phyloP scores from a whole-genome alignment of 2,329 filamentous ascomycete species.

The Fusarium sp. region DNA sequence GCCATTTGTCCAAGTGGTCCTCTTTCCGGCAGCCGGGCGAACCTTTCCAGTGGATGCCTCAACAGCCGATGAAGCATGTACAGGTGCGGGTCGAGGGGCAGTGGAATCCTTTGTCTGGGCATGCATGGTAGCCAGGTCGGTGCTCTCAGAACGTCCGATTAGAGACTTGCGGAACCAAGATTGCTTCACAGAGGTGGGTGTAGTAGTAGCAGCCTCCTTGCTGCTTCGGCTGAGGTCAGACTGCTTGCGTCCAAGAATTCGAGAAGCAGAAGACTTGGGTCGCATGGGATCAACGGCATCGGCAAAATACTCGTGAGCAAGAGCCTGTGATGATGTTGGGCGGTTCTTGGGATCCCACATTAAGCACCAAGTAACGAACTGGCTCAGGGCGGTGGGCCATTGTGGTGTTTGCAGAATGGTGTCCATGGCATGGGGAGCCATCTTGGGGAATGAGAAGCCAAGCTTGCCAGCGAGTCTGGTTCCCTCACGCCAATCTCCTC shows the following conservation, averaged over 20 bases:
- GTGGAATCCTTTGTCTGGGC: constrained; percentile 60
- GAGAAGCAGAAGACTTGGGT: constrained; percentile 89
- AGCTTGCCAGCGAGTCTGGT: constrained; percentile 93
- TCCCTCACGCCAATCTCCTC: constrained; percentile 97
- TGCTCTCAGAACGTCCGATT: constrained; percentile 80
- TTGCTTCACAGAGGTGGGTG: constrained; percentile 80
- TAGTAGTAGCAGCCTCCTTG: constrained; percentile 68
- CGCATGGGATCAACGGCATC: constrained; percentile 93
- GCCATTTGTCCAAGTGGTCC: constrained; percentile 93
- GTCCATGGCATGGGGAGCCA: constrained; percentile 97
- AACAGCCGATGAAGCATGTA: constrained; percentile 55
- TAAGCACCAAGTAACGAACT: constrained; percentile 98
- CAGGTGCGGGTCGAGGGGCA: constrained; percentile 59
- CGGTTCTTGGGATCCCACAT: constrained; percentile 98
- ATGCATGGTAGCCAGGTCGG: constrained; percentile 67
- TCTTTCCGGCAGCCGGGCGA: constrained; percentile 73
- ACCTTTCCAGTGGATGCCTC: constrained; percentile 50
- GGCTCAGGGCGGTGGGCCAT: constrained; percentile 87
- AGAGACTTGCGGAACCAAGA: constrained; percentile 98
- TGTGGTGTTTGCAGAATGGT: constrained; percentile 90
- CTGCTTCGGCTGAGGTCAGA: constrained; percentile 80
- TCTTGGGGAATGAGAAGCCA: constrained; percentile 98
- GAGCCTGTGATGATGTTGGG: constrained; percentile 92
- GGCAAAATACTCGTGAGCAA: constrained; percentile 93
- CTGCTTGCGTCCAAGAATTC: constrained; percentile 87